Percentiles rank a stretch among this genome's conserved stretches.
phyloP scores from a whole-genome alignment of 2,329 filamentous ascomycete genomes.

The Cladosporium sp. region DNA sequence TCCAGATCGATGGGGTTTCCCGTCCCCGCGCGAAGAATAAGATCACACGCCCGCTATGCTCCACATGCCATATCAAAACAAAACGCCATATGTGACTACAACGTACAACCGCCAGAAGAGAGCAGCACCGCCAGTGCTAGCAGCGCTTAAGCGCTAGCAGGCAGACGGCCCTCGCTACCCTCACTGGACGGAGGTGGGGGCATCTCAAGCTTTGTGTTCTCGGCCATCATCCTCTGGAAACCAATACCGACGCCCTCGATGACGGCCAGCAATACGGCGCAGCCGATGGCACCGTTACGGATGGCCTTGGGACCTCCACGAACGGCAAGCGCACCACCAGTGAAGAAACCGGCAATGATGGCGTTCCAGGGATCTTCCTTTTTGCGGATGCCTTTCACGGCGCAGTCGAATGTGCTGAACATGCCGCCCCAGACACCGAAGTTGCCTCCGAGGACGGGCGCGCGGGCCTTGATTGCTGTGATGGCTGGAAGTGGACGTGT shows the following conservation, averaged over 20 bases:
- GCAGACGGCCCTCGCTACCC: conserved; percentile 29
- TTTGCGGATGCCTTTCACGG: conserved; percentile 79
- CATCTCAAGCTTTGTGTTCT: conserved; percentile 73
- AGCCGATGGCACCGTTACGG: conserved; percentile 93
- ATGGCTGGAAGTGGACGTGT: conserved; percentile 50
- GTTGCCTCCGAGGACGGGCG: conserved; percentile 93
- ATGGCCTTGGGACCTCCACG: conserved; percentile 89
- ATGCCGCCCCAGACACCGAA: conserved; percentile 97
- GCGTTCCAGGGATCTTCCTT: conserved; percentile 99
- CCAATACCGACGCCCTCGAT: conserved; percentile 97
- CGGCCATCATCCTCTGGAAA: conserved; percentile 90
- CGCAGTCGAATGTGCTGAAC: conserved; percentile 94
- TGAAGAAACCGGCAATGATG: conserved; percentile 96
- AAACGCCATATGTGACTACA: conserved; percentile 5
- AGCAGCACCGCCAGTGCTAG: too few species aligned
- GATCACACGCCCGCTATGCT: conserved; percentile 11
- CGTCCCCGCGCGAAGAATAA: conserved; percentile 12
- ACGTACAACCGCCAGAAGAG: background rate
- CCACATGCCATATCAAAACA: conserved; percentile 12
- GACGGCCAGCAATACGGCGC: conserved; percentile 86
- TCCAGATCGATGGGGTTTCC: background rate
- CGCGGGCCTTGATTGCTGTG: conserved; percentile 95
- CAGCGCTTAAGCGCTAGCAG: conserved; percentile 2
- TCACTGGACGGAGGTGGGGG: conserved; percentile 42
- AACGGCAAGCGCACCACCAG: conserved; percentile 84